Base-by-base conservation (phyloP, 176 grass and related monocot genomes). In the Bothriochloa decipiens region DNA sequence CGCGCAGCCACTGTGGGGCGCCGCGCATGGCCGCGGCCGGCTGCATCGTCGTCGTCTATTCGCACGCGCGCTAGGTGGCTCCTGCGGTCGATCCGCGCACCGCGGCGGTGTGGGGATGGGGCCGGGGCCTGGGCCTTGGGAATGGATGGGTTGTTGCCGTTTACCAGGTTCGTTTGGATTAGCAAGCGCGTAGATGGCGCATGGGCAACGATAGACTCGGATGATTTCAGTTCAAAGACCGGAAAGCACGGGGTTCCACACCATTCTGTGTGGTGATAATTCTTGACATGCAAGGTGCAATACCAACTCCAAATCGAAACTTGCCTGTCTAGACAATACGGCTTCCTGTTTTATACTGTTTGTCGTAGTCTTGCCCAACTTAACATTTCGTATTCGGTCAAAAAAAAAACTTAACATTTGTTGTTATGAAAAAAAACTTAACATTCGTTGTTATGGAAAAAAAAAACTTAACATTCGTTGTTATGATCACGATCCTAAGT, bases 1-100 rank as follows among this genome's bases (percentile, higher is more conserved):
- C 47, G 68, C 74, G 60, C 46, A 86, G 47, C 88, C 88, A 90
- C 12, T 78, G 80, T 67, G 88, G 88, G 11, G 80, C 74, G 68
- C 68, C 61, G 32, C 47, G 72, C 35, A 42, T n/a, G 53, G 72
- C 42, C 4, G 65, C 11, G 36, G 66, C 4, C 39, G n/a, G 69
- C 76, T 70, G 82, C 82, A 89, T 89, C 4, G 65, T 15, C 4
- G 65, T 15, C 28, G 3, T 8, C 9, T 8, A 2, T 20, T 17
- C n/a, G 6, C 23, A 18, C 7, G 26, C 72, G 33, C n/a, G 2
- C 33, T 28, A 23, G 16, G 57, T 60, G 20, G 20, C 70, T 13
- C 55, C 28, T 22, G 29, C 1, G 15, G 6, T 28, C 3, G 37
- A 70, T 63, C 70, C 37, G 11, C 17, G 52, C 12, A 23, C 22